A percentile compares a stretch with the other conserved stretches of the same genome.
Evolutionary conservation across 192 early-diverging fungal genomes (phyloP).

Genomic region (Umbelopsis vinacea): DNA sequence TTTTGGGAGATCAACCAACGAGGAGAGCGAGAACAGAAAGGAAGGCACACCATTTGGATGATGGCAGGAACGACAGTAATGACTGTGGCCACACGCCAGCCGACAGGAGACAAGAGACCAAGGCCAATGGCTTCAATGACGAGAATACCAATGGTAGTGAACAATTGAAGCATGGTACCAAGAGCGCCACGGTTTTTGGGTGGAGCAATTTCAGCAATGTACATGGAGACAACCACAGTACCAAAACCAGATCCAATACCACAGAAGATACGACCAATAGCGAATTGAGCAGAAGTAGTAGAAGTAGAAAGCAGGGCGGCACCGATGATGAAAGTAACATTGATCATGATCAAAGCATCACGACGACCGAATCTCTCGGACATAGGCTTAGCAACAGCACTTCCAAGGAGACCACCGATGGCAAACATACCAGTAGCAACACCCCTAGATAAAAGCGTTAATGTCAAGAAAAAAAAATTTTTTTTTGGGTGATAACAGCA

Average conservation of each 20-base stretch:
- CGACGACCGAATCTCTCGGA: conserved; percentile 67
- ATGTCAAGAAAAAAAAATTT: not conserved
- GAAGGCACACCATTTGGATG: conserved; percentile 62
- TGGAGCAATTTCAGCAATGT: conserved; percentile 61
- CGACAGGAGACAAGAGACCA: conserved; percentile 39
- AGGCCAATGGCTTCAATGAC: conserved; percentile 50
- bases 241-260: conserved; percentile 63
- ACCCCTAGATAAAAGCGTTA: conserved; percentile 44
- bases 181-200: conserved; percentile 49
- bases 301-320: conserved; percentile 45
- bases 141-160: conserved; percentile 63
- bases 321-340: conserved; percentile 54
- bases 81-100: conserved; percentile 56
- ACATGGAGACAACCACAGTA: conserved; percentile 58
- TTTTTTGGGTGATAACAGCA: not conserved
- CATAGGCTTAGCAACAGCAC: conserved; percentile 63
- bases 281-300: conserved; percentile 36
- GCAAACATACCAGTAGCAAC: conserved; percentile 62
- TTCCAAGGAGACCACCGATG: conserved; percentile 71
- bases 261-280: conserved; percentile 52
- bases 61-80: conserved; percentile 52
- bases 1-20: conserved; percentile 65
- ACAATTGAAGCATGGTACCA: conserved; percentile 58
- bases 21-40: conserved; percentile 70
- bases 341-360: conserved; percentile 56